These are phyloP conservation scores for Beauveria caledonica DNA, from an alignment of 2,329 filamentous ascomycete species.

Conservation along the genomic window DNA sequence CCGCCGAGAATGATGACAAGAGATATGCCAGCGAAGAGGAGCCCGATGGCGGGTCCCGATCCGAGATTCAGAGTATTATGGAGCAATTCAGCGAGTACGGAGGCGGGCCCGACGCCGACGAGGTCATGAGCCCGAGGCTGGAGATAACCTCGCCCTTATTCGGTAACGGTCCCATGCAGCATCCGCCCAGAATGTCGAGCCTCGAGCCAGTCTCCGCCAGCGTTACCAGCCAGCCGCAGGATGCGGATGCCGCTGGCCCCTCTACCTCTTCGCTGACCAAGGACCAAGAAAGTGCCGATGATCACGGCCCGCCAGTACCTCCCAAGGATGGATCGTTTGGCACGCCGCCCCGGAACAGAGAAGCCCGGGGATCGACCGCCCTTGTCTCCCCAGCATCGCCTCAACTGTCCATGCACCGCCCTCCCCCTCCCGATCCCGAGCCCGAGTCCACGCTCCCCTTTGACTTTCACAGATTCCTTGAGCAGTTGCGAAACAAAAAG, in stretches of 20 bases:
- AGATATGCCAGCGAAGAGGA: conserved; percentile 52
- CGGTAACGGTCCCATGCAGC: conserved; percentile 49
- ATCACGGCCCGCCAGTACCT: conserved; percentile 48
- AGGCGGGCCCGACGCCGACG: conserved; percentile 63
- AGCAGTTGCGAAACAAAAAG: conserved; percentile 90
- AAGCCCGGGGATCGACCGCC: conserved; percentile 26
- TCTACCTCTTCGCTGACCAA: conserved; percentile 32
- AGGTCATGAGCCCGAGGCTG: conserved; percentile 85
- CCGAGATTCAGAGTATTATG: conserved; percentile 97
- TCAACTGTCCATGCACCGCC: conserved; percentile 45
- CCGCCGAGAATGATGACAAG: conserved; percentile 50
- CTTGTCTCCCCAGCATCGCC: conserved; percentile 36
- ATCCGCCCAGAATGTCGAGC: conserved; percentile 80
- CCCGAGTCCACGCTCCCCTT: conserved; percentile 84
- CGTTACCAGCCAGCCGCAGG: conserved; percentile 33
- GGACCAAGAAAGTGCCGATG: conserved; percentile 30
- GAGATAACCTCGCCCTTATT: conserved; percentile 76
- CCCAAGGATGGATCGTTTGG: conserved; percentile 48
- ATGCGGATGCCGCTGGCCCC: conserved; percentile 31
- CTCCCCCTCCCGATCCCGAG: conserved; percentile 63
- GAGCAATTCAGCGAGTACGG: conserved; percentile 79
- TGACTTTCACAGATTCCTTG: conserved; percentile 94
- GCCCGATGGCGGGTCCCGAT: conserved; percentile 60
- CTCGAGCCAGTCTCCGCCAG: conserved; percentile 54
- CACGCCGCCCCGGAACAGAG: conserved; percentile 28